Base-by-base conservation (phyloP, 176 grass and related monocot species). In the Zea mays region DNA sequence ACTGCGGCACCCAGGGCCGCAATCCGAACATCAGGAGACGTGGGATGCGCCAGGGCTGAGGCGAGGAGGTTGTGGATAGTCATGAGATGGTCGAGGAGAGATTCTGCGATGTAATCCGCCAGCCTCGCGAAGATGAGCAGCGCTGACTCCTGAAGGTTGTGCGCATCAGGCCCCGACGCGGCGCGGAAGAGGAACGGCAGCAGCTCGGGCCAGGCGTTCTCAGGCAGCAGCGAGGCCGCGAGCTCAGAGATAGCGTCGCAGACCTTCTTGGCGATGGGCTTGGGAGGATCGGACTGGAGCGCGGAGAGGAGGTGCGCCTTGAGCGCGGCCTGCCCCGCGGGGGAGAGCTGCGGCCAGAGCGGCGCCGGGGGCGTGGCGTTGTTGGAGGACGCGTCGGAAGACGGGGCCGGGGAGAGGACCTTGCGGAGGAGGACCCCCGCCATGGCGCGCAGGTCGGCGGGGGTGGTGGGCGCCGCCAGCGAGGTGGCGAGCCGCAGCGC, bases 201-300 rank as follows among this genome's bases (percentile, higher is more conserved):
- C 5, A 99, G 90, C 27, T 99, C 96, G 0, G 81, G 51, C 96
- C 96, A 99, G 2, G 78, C 54, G 55, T 71, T 69, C 12, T 99
- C 96, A 0, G 90, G 96, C 8, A 99, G 90, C 50, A 99, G 88
- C 10, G 66, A 19, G 9, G 90, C 76, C 9, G 89, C 96, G 19
- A 99, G 90, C 81, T 92, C 96, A 19, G 96, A 95, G 39, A 99
- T 59, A 17, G 96, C 83, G 40, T 99, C 96, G 62, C 92, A 95
- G 45, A 99, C 87, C 84, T 99, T 99, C 90, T 93, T 99, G 0
- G 88, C 84, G 63, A 96, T 89, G 58, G 96, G 73, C 78, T 89
- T 94, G 2, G 88, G 48, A 17, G 71, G 69, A 61, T 99, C 96
- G 79, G 76, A 79, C 33, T 90, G 83, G 66, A 99, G 90, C 49